Conservation (phyloP, 169 alveolate species). For the Plasmodium adleri region DNA sequence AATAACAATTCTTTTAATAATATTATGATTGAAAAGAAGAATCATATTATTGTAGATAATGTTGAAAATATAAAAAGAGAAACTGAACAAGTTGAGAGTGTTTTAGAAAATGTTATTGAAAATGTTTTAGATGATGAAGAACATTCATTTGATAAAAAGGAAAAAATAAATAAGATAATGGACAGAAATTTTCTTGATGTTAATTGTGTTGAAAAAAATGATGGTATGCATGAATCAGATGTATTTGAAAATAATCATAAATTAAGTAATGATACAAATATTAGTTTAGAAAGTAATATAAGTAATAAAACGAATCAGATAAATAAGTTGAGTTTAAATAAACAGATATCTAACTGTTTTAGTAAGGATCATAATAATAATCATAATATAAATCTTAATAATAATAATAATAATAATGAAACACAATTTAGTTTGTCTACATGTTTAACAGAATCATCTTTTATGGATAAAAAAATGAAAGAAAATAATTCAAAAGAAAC, state of each 20-base stretch:
- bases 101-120: too few relatives aligned
- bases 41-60: not conserved
- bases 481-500: slow-evolving; percentile 28
- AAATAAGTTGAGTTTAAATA: slow-evolving; percentile 32
- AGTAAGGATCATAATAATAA: slow-evolving; percentile 16
- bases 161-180: not conserved
- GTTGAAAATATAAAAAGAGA: slow-evolving; percentile 3
- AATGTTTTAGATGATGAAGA: not conserved
- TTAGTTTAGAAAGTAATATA: slow-evolving; percentile 43
- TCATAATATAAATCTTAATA: too few relatives aligned
- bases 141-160: slow-evolving; percentile 1
- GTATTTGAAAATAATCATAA: not conserved
- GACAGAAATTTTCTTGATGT: too few relatives aligned
- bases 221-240: too few relatives aligned
- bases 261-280: not conserved
- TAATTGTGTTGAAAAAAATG: too few relatives aligned
- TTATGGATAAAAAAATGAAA: slow-evolving; percentile 26
- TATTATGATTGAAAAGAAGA: not conserved
- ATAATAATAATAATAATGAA: slow-evolving; percentile 22
- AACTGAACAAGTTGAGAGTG: slow-evolving; percentile 16
- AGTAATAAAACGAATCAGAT: slow-evolving; percentile 30
- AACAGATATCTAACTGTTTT: slow-evolving; percentile 48
- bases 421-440: slow-evolving; percentile 49
- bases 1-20: slow-evolving; percentile 5
- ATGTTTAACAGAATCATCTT: slow-evolving; percentile 36